Conservation (phyloP, 2,329 filamentous ascomycete genomes). For the Dactylellina parvicollis region DNA sequence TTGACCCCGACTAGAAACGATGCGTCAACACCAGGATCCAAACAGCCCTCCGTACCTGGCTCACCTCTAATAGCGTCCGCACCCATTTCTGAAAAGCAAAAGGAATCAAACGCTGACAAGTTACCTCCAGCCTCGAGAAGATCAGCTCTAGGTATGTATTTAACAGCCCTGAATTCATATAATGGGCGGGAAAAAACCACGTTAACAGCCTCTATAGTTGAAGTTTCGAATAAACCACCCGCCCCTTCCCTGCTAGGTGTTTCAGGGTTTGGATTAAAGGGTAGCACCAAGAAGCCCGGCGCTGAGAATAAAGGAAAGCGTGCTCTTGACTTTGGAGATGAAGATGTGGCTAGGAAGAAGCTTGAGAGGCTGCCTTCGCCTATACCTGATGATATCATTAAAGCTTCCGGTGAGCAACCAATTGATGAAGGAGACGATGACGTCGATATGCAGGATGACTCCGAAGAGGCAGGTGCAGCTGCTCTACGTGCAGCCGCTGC, state of each 20-base stretch:
- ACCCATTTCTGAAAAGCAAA: conserved; percentile 57
- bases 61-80: conserved; percentile 56
- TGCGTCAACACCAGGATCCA: conserved; percentile 47
- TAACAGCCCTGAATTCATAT: neutral
- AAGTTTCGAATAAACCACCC: conserved; percentile 62
- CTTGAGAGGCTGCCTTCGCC: conserved; percentile 87
- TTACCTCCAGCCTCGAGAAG: conserved; percentile 57
- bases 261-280: conserved; percentile 79
- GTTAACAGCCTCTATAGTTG: conserved; percentile 55
- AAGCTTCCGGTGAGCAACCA: conserved; percentile 68
- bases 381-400: conserved; percentile 66
- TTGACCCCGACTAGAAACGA: conserved; percentile 39
- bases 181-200: conserved; percentile 42
- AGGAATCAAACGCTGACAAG: conserved; percentile 59
- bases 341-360: conserved; percentile 85
- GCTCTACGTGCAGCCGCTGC: conserved; percentile 86
- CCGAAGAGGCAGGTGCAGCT: conserved; percentile 86
- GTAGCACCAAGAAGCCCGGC: conserved; percentile 72
- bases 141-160: conserved; percentile 56
- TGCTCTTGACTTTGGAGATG: conserved; percentile 85
- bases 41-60: conserved; percentile 54
- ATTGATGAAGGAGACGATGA: conserved; percentile 76
- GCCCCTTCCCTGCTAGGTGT: conserved; percentile 77
- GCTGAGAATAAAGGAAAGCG: conserved; percentile 73
- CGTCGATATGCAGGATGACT: conserved; percentile 78